phyloP scores from a whole-genome alignment of 352 stramenopile genomes.

The Phytophthora crassamura region DNA sequence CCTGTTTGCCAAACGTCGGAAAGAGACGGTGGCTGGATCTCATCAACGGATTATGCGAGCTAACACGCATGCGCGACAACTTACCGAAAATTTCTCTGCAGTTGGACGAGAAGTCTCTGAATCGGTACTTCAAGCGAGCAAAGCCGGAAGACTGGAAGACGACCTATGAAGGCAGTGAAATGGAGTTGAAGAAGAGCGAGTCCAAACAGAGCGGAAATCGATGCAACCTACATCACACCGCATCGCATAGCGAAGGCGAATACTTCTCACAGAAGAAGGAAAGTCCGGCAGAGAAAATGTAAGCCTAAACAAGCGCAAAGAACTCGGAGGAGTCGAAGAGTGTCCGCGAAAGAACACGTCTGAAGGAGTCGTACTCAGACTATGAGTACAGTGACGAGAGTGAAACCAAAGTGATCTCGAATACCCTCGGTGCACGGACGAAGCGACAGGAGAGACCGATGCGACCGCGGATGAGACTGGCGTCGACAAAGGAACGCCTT shows the following conservation, averaged over 20 bases:
- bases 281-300: too few species aligned
- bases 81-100: background rate
- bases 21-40: constrained; percentile 1
- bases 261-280: constrained; percentile 19
- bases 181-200: background rate
- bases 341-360: too few species aligned
- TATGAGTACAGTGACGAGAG: background rate
- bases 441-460: background rate
- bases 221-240: constrained; percentile 18
- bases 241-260: constrained; percentile 12
- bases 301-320: constrained; percentile 1
- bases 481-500: background rate
- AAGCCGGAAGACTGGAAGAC: constrained; percentile 9
- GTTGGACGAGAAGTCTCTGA: constrained; percentile 1
- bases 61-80: background rate
- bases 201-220: background rate
- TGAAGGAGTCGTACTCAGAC: background rate
- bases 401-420: constrained; percentile 3
- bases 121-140: constrained; percentile 11
- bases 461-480: constrained; percentile 1
- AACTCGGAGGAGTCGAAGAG: constrained; percentile 1
- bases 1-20: constrained; percentile 9
- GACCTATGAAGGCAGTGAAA: background rate
- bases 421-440: background rate
- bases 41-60: background rate